These are phyloP conservation scores for Suillus decipiens DNA, from an alignment of 768 basidiomycete species.

Conservation along the genomic window DNA sequence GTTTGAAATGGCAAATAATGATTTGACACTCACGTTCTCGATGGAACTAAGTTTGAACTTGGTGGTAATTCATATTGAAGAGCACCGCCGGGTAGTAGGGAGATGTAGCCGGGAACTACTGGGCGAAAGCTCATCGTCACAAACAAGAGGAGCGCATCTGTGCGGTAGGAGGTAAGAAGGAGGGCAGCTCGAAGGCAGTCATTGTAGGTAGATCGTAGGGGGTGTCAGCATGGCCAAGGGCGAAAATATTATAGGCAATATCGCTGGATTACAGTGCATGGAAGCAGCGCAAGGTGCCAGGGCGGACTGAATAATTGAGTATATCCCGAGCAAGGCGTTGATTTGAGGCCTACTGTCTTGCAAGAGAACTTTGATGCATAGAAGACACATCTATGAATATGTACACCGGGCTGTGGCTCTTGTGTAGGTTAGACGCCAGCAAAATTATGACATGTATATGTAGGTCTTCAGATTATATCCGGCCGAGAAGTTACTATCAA, in stretches of 20 bases:
- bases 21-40: neutral
- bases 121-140: neutral
- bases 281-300: neutral
- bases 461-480: neutral
- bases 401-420: neutral
- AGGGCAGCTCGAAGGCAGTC: neutral
- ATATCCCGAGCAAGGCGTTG: neutral
- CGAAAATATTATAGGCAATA: neutral
- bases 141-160: neutral
- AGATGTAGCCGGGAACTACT: neutral
- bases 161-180: neutral
- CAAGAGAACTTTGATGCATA: neutral
- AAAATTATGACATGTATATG: neutral
- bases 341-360: neutral
- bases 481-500: neutral
- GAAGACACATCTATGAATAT: neutral
- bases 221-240: neutral
- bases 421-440: neutral
- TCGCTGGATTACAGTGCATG: neutral
- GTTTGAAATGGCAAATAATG: neutral
- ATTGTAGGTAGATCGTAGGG: neutral
- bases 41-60: neutral
- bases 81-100: neutral
- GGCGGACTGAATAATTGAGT: neutral
- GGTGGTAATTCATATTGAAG: neutral